Evolutionary conservation across 345 rosid species (phyloP).

Genomic region (Brassica nigra): DNA sequence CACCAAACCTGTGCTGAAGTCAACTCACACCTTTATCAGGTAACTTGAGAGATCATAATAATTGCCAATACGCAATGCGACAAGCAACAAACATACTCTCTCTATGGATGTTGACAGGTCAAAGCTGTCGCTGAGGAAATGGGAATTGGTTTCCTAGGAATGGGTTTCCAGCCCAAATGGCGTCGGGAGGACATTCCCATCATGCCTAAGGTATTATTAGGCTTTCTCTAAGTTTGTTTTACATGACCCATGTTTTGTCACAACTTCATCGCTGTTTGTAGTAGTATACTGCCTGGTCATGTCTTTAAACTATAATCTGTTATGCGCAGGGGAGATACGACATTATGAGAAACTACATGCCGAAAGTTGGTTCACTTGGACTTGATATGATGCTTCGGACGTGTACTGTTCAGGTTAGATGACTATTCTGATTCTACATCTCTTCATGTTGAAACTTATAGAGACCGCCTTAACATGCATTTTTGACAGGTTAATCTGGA

Average conservation of each 20-base stretch:
- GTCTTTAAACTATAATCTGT: conserved; percentile 8
- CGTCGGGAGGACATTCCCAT: conserved; percentile 80
- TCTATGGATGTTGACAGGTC: conserved; percentile 52
- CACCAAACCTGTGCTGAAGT: conserved; percentile 99
- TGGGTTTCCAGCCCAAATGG: conserved; percentile 98
- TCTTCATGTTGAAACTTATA: not conserved
- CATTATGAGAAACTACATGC: conserved; percentile 98
- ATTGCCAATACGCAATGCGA: conserved; percentile 8
- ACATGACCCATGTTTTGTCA: not conserved
- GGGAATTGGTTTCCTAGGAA: conserved; percentile 98
- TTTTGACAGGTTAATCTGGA: conserved; percentile 86
- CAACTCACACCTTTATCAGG: conserved; percentile 99
- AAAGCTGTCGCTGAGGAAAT: conserved; percentile 99
- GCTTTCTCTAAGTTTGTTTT: not conserved
- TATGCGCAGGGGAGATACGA: conserved; percentile 90
- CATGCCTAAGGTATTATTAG: conserved; percentile 87
- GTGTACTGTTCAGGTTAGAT: conserved; percentile 94
- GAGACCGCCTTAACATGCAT: conserved; percentile 2
- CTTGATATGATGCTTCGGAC: conserved; percentile 99
- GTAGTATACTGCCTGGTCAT: not conserved
- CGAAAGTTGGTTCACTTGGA: conserved; percentile 93
- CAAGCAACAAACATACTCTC: not conserved
- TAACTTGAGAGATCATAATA: conserved; percentile 10
- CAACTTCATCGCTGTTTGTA: not conserved
- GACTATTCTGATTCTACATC: conserved; percentile 11